A percentile compares a stretch with the other conserved stretches of the same genome.
These are phyloP conservation scores for Russula compacta DNA, from an alignment of 768 basidiomycete genomes.

Conservation along the genomic window DNA sequence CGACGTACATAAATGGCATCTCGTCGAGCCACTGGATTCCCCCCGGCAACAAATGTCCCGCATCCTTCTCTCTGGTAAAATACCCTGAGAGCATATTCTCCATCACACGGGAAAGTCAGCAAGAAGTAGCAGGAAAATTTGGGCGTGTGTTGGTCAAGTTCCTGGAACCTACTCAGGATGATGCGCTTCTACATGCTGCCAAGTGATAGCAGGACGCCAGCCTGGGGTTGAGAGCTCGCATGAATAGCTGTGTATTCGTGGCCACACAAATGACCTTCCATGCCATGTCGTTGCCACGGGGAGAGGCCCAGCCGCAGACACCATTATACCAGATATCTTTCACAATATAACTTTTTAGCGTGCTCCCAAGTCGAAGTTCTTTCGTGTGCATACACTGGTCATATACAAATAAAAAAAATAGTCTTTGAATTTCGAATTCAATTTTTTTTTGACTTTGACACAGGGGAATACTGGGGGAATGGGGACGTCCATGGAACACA, in stretches of 20 bases:
- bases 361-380: no score
- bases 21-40: slow-evolving; percentile 52
- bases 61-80: slow-evolving; percentile 22
- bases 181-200: slow-evolving; percentile 44
- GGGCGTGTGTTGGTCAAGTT: slow-evolving; percentile 49
- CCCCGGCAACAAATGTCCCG: slow-evolving; percentile 25
- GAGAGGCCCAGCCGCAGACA: slow-evolving; percentile 24
- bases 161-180: slow-evolving; percentile 41
- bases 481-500: no score
- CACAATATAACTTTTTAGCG: no score
- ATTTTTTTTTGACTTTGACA: no score
- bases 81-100: slow-evolving; percentile 29
- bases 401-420: no score
- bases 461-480: no score
- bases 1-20: slow-evolving; percentile 51
- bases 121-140: slow-evolving; percentile 40
- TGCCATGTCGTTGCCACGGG: slow-evolving; percentile 31
- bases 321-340: no score
- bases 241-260: slow-evolving; percentile 10
- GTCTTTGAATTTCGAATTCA: no score
- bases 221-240: slow-evolving; percentile 14
- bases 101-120: slow-evolving; percentile 38
- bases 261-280: slow-evolving; percentile 48
- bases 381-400: no score
- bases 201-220: background rate